Evolutionary conservation across 2,329 filamentous ascomycete genomes (phyloP), one percentile per base, ranked within the genome.

Genomic region (Cladorrhinum sp.): DNA sequence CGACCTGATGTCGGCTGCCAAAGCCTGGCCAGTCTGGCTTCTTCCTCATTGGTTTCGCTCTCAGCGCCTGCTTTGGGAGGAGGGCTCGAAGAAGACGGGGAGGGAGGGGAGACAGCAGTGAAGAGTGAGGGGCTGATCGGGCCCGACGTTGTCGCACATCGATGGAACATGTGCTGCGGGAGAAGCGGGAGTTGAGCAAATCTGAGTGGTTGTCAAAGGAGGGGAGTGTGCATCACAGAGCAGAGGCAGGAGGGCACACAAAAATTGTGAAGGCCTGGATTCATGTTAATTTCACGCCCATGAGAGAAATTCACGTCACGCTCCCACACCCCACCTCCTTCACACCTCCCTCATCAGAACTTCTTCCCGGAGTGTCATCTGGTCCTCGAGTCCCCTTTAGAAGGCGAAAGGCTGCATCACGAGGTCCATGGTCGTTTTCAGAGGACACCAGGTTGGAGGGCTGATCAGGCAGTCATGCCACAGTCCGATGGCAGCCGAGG

Each of bases 311-410:
- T 20, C 28, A 54, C 9, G 51, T 54, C 33, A 36, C 14, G 12
- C 51, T 20, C n/a, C 14, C 53, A 55, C 53, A 55, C 53, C 36
- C 53, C 53, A 55, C 53, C 53, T 39, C 52, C 52, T 20, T 55
- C 53, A 55, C 53, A 55, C 33, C 36, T 20, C 53, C 42, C 53
- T 28, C 33, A n/a, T 23, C 30, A 28, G 26, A 33, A 23, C 28
- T 10, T 26, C 30, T 36, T 33, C 30, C 51, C 28, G 21, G 51
- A 20, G 24, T 36, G n/a, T 36, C 36, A 33, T 28, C 10, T 39
- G 28, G 51, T 53, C 24, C 28, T 6, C 33, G 28, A 36, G 36
- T 28, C 10, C 51, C 33, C 4, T 28, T 28, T 16, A 9, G 14
- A 36, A 36, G 33, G 33, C 33, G 21, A 24, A 49, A 49, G 46